Evolutionary conservation across 257 asterid species (phyloP).

Genomic region (Nemophila menziesii): DNA sequence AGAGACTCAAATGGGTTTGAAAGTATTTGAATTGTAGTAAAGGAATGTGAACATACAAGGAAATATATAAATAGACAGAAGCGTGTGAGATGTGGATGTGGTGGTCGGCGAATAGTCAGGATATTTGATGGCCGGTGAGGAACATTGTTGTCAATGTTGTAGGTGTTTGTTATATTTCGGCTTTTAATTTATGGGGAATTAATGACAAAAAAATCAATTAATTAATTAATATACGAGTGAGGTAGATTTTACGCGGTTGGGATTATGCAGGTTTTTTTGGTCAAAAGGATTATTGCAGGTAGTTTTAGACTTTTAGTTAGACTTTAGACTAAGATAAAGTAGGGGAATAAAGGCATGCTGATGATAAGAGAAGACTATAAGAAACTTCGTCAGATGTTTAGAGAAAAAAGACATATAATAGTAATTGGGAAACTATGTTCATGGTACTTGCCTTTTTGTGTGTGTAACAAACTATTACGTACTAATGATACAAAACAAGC

Average conservation of each 20-base stretch:
- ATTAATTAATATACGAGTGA: not conserved
- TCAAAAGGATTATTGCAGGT: not conserved
- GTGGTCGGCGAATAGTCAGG: no score
- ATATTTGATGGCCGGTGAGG: no score
- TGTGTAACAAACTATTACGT: no score
- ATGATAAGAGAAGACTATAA: not conserved
- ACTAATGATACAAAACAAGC: no score
- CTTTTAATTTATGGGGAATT: not conserved
- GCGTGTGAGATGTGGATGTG: conserved; percentile 31
- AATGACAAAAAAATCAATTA: no score
- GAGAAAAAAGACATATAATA: no score
- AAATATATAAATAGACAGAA: conserved; percentile 9
- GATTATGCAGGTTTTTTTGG: not conserved
- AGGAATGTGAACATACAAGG: conserved; percentile 21
- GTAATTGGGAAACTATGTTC: no score
- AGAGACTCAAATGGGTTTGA: conserved; percentile 6
- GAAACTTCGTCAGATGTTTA: conserved; percentile 9
- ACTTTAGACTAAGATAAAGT: no score
- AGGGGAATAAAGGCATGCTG: conserved; percentile 7
- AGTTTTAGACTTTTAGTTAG: no score
- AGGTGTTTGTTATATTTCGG: not conserved
- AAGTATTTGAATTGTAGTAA: conserved; percentile 11
- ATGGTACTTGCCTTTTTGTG: no score
- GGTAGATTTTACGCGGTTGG: conserved; percentile 28
- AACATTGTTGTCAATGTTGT: no score